Conservation (phyloP, 805 yeast genomes). For the Jamesozyma gamospora region DNA sequence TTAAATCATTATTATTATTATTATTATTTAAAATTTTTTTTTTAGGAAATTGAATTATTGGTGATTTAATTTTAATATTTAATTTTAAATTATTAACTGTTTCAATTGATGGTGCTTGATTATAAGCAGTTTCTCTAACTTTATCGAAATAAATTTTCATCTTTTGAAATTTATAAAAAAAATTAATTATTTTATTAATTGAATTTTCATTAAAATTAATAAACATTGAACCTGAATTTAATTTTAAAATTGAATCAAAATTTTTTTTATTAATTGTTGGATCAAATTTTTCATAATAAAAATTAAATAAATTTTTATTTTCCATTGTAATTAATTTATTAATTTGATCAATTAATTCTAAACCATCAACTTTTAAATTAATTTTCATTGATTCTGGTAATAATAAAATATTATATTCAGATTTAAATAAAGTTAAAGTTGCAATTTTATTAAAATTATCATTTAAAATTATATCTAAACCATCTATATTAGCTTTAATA, state of each 20-base stretch:
- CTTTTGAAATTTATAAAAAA: constrained; percentile 60
- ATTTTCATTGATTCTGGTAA: constrained; percentile 73
- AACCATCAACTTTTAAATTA: constrained; percentile 62
- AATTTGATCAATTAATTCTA: constrained; percentile 67
- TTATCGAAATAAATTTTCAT: constrained; percentile 87
- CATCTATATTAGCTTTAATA: constrained; percentile 56
- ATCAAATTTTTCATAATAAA: constrained; percentile 76
- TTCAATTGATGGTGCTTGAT: constrained; percentile 61
- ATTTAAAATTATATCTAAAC: constrained; percentile 64
- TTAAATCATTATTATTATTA: constrained; percentile 2
- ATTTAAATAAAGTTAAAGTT: constrained; percentile 64
- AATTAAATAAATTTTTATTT: constrained; percentile 65
- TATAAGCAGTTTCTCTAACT: constrained; percentile 80
- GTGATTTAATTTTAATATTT: constrained; percentile 67
- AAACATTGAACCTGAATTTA: constrained; percentile 61
- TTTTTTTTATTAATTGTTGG: constrained; percentile 35
- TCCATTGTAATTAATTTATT: constrained; percentile 67
- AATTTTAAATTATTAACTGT: constrained; percentile 49
- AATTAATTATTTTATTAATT: constrained; percentile 53
- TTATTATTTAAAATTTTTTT: constrained; percentile 33
- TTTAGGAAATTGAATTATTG: constrained; percentile 72
- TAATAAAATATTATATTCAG: constrained; percentile 53
- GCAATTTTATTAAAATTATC: constrained; percentile 81
- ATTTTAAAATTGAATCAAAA: constrained; percentile 33
- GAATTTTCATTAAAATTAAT: constrained; percentile 78